phyloP scores from a whole-genome alignment of 1,139 yeast genomes.

The Hyphopichia burtonii region DNA sequence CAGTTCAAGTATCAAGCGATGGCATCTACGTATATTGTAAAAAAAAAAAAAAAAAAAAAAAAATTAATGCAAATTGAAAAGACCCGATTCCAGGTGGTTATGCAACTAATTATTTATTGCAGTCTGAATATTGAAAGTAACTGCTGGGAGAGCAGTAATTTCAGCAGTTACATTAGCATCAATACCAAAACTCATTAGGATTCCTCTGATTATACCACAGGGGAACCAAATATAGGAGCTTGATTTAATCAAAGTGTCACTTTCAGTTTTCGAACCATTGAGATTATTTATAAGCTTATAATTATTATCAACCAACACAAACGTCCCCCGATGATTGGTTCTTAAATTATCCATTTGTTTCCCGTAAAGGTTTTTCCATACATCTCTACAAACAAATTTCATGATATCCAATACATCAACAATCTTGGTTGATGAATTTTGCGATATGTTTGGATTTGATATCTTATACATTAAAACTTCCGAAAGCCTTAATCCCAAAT shows the following conservation, averaged over 20 bases:
- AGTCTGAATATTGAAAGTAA: constrained; percentile 72
- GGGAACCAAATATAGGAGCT: constrained; percentile 73
- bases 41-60: too few relatives aligned
- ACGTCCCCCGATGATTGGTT: constrained; percentile 88
- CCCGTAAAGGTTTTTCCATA: constrained; percentile 76
- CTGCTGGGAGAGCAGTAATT: constrained; percentile 60
- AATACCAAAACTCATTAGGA: constrained; percentile 68
- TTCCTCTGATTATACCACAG: constrained; percentile 81
- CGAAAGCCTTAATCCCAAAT: constrained; percentile 70
- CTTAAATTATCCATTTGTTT: constrained; percentile 90
- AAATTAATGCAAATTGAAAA: too few relatives aligned
- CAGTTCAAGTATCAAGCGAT: too few relatives aligned
- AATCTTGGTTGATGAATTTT: constrained; percentile 23
- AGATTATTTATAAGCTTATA: constrained; percentile 58
- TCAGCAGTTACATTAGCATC: constrained; percentile 70
- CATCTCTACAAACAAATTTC: constrained; percentile 90
- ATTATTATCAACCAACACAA: constrained; percentile 69
- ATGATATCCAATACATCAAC: constrained; percentile 73
- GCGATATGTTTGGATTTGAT: constrained; percentile 35
- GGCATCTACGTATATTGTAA: too few relatives aligned
- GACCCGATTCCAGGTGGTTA: too few relatives aligned
- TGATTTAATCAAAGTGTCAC: constrained; percentile 48
- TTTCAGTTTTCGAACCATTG: constrained; percentile 49
- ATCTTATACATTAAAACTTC: constrained; percentile 64
- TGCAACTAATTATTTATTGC: constrained; percentile 32